Evolutionary conservation across 1,139 yeast species (phyloP).

Genomic region (Kluyveromyces marxianus): DNA sequence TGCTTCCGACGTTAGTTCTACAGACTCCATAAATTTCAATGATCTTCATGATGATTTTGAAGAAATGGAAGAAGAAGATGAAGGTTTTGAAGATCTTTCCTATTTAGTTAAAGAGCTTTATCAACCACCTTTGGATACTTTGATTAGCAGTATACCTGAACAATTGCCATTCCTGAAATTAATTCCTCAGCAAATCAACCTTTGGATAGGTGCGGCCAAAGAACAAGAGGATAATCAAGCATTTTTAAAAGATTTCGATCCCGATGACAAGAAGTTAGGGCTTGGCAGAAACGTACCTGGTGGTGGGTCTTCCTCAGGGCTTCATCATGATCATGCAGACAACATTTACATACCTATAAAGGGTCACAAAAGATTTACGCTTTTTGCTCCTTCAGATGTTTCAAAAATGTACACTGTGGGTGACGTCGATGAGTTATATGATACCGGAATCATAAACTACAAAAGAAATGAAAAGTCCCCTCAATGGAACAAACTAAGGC

Average conservation of each 20-base stretch:
- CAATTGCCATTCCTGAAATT: conserved; percentile 39
- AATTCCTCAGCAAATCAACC: conserved; percentile 62
- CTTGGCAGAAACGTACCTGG: conserved; percentile 49
- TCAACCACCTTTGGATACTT: conserved; percentile 54
- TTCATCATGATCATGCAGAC: conserved; percentile 80
- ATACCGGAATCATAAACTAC: conserved; percentile 64
- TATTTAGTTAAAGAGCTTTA: conserved; percentile 40
- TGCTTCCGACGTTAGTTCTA: conserved; percentile 21
- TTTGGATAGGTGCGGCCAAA: conserved; percentile 52
- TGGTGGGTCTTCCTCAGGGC: conserved; percentile 57
- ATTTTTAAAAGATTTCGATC: conserved; percentile 16
- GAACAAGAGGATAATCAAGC: conserved; percentile 9
- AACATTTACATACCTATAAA: conserved; percentile 53
- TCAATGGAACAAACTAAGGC: conserved; percentile 49
- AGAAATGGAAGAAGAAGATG: conserved; percentile 24
- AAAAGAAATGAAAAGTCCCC: conserved; percentile 45
- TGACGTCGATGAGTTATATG: conserved; percentile 39
- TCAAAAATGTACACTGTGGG: conserved; percentile 54
- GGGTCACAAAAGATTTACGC: conserved; percentile 60
- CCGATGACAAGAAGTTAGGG: conserved; percentile 28
- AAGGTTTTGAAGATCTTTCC: conserved; percentile 25
- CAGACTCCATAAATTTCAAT: conserved; percentile 39
- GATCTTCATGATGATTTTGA: conserved; percentile 48
- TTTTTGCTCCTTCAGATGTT: conserved; percentile 58
- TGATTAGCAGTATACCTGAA: conserved; percentile 36